phyloP scores from a whole-genome alignment of 805 yeast genomes.

The Sugiyamaella mastotermitis region DNA sequence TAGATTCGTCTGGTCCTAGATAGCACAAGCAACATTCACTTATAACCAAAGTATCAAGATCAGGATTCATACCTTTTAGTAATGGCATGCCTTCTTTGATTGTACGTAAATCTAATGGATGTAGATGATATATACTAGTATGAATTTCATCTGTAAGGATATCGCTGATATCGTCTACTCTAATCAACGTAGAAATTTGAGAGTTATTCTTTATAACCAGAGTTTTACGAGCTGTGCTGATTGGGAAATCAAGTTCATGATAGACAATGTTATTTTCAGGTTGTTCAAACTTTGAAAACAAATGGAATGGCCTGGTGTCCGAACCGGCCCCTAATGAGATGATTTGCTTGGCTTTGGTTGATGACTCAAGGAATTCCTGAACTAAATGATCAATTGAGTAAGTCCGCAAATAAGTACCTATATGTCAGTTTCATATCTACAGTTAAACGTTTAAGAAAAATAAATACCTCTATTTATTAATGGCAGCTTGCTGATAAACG shows the following conservation, averaged over 20 bases:
- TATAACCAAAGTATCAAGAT: slow-evolving; percentile 52
- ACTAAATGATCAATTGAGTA: slow-evolving; percentile 39
- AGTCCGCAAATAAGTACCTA: slow-evolving; percentile 44
- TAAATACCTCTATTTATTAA: slow-evolving; percentile 49
- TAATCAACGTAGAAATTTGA: slow-evolving; percentile 28
- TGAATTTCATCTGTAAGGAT: slow-evolving; percentile 16
- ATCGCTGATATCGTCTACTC: slow-evolving; percentile 1
- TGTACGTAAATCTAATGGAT: slow-evolving; percentile 50
- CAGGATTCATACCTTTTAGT: slow-evolving; percentile 27
- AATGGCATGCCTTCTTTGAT: slow-evolving; percentile 18
- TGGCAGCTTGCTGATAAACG: slow-evolving; percentile 41
- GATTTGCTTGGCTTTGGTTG: slow-evolving; percentile 34
- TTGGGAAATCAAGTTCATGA: slow-evolving; percentile 61
- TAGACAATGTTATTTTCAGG: slow-evolving; percentile 31
- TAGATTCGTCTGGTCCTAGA: slow-evolving; percentile 45
- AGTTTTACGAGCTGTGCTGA: slow-evolving; percentile 46
- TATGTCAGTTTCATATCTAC: too few species aligned
- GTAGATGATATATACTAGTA: slow-evolving; percentile 41
- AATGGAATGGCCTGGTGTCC: slow-evolving; percentile 59
- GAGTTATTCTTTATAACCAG: slow-evolving; percentile 36
- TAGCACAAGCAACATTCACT: slow-evolving; percentile 79
- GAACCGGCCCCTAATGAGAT: slow-evolving; percentile 78
- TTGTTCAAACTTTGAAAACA: slow-evolving; percentile 32
- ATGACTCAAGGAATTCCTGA: slow-evolving; percentile 30
- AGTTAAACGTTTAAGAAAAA: too few species aligned